These are phyloP conservation scores for Aspergillus luchuensis DNA, from an alignment of 2,329 filamentous ascomycete genomes.

Conservation along the genomic window DNA sequence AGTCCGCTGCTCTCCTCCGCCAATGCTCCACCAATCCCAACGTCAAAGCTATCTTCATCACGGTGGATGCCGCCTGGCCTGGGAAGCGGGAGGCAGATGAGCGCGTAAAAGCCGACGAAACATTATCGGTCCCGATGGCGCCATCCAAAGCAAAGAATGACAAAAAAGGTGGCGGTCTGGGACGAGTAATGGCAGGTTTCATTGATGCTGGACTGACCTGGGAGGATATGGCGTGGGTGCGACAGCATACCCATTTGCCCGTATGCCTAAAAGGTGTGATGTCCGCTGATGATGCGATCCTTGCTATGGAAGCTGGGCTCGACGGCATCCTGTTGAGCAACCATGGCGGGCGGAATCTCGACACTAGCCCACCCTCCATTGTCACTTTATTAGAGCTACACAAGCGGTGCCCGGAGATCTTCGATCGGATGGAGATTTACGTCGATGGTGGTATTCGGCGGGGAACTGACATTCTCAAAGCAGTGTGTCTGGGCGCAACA, in stretches of 20 bases:
- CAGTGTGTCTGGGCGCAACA: constrained; percentile 56
- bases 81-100: constrained; percentile 61
- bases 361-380: constrained; percentile 54
- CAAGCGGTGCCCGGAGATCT: constrained; percentile 52
- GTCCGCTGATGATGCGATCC: constrained; percentile 56
- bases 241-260: constrained; percentile 50
- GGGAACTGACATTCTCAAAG: constrained; percentile 58
- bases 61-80: constrained; percentile 58
- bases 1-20: constrained; percentile 51
- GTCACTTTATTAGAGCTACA: constrained; percentile 57
- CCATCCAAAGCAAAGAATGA: constrained; percentile 51
- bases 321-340: constrained; percentile 61
- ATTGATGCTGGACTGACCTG: constrained; percentile 56
- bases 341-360: constrained; percentile 60
- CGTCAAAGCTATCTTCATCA: constrained; percentile 53
- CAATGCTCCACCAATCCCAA: constrained; percentile 46
- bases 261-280: constrained; percentile 62
- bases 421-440: constrained; percentile 54
- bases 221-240: constrained; percentile 58
- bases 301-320: constrained; percentile 53
- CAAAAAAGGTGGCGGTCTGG: constrained; percentile 57
- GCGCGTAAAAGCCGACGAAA: constrained; percentile 52
- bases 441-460: constrained; percentile 58
- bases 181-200: constrained; percentile 54
- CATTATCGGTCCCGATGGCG: constrained; percentile 46